Evolutionary conservation across 768 basidiomycete genomes (phyloP), one percentile per base, ranked within the genome.

Genomic region (Leccinellum rugosiceps): DNA sequence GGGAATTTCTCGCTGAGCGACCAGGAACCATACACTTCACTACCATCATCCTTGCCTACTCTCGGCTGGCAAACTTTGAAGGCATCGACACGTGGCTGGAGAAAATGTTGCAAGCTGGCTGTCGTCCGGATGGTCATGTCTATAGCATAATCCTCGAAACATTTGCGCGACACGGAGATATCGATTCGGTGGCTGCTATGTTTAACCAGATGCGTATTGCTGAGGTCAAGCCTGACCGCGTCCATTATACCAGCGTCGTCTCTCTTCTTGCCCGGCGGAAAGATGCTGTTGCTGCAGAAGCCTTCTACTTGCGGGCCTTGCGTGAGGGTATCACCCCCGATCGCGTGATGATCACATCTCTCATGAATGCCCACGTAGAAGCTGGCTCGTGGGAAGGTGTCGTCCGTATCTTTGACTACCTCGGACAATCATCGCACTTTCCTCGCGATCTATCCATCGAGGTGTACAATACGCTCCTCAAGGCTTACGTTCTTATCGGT

Each of bases 331-430:
- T 92, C 54, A 68, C 72, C 15, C 88, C 88, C 3, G 86, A 90
- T 68, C 75, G 77, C 34, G 74, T 69, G 38, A 86, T 92, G 86
- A 75, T 86, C 61, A 80, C 83, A 14, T 74, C 87, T 6, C 70
- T 96, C 50, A 85, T 98, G 85, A 84, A 90, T 63, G 92, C 88
- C 0, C 84, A 94, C 65, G 87, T 92, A 50, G 85, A 90, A 65
- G 80, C 85, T 2, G 90, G 88, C 2, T 84, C 86, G 11, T 97
- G 92, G 92, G 70, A 75, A 46, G 85, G 85, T 25, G 92, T 87
- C 19, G 78, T 92, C 56, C 78, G 81, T 23, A 75, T 84, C 13
- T 96, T 88, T 65, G 82, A 87, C 61, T 84, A 81, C 61, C 74
- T 92, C 46, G 70, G 72, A 35, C 63, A 74, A 34, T 68, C 75